Evolutionary conservation across 129 eudicot species (phyloP).

Genomic region (Centella asiatica): DNA sequence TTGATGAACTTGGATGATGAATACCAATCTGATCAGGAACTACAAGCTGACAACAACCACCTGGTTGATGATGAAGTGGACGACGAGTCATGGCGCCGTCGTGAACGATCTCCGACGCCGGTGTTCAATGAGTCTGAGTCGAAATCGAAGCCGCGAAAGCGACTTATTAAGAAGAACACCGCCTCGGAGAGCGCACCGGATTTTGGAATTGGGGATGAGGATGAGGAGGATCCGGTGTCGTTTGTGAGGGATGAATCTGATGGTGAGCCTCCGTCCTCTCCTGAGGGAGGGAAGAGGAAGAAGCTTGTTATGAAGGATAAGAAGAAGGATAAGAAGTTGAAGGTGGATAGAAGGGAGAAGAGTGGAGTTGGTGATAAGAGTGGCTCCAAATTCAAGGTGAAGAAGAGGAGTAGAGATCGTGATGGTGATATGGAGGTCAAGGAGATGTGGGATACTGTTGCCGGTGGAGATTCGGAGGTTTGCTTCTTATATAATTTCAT

Average conservation of each 20-base stretch:
- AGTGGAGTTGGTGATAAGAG: conserved; percentile 9
- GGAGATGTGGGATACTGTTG: conserved; percentile 98
- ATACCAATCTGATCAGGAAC: conserved; percentile 41
- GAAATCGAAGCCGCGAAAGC: conserved; percentile 53
- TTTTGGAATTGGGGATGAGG: conserved; percentile 19
- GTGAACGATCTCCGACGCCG: conserved; percentile 49
- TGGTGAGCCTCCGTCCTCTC: conserved; percentile 10
- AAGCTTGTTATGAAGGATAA: conserved; percentile 23
- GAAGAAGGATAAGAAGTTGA: conserved; percentile 40
- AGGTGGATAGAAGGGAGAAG: conserved; percentile 42
- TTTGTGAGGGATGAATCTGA: conserved; percentile 46
- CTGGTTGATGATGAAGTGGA: conserved; percentile 38
- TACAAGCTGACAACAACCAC: conserved; percentile 17
- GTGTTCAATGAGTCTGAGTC: conserved; percentile 40
- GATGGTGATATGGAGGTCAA: conserved; percentile 70
- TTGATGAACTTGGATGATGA: conserved; percentile 53
- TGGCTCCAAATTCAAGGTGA: conserved; percentile 42
- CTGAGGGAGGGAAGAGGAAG: conserved; percentile 59
- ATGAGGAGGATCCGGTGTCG: conserved; percentile 30
- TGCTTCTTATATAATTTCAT: neutral
- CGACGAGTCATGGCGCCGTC: conserved; percentile 30
- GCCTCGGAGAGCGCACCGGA: conserved; percentile 23
- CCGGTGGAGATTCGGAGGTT: conserved; percentile 88
- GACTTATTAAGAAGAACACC: conserved; percentile 58
- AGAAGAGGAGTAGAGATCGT: conserved; percentile 35